Evolutionary conservation across 768 basidiomycete genomes (phyloP).

Genomic region (Boletus rufocinnamomeus): DNA sequence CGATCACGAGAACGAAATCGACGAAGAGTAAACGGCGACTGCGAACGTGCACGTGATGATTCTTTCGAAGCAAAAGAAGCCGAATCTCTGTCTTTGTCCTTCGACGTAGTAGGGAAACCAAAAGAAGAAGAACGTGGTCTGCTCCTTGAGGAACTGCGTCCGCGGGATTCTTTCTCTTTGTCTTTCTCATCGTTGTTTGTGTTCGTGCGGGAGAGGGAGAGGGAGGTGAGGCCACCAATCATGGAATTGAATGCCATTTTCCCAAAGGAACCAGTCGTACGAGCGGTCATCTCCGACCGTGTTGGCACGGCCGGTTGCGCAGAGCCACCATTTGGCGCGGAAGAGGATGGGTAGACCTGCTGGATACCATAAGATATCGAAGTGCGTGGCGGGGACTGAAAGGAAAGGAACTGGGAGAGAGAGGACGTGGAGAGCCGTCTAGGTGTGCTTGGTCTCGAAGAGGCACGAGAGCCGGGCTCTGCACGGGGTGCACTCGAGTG

Average conservation of each 20-base stretch:
- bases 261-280: slow-evolving; percentile 52
- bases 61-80: slow-evolving; percentile 49
- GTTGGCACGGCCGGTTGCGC: slow-evolving; percentile 13
- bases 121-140: slow-evolving; percentile 52
- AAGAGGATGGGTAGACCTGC: slow-evolving; percentile 20
- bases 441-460: slow-evolving; percentile 26
- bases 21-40: slow-evolving; percentile 79
- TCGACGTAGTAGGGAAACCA: slow-evolving; percentile 36
- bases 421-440: slow-evolving; percentile 27
- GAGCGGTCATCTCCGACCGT: slow-evolving; percentile 40
- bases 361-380: slow-evolving; percentile 18
- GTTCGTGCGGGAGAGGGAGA: slow-evolving; percentile 59
- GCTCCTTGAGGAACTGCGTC: slow-evolving; percentile 48
- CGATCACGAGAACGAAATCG: slow-evolving; percentile 60
- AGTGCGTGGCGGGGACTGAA: slow-evolving; percentile 21
- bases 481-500: background rate
- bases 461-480: slow-evolving; percentile 5
- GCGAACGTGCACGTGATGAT: slow-evolving; percentile 64
- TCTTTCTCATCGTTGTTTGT: slow-evolving; percentile 42
- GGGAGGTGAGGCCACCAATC: slow-evolving; percentile 68
- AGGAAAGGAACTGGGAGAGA: slow-evolving; percentile 29
- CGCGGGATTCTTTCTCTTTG: slow-evolving; percentile 53
- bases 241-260: slow-evolving; percentile 66
- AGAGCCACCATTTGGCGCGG: slow-evolving; percentile 12
- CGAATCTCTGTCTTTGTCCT: slow-evolving; percentile 37